Evolutionary conservation across 1,139 yeast species (phyloP), one percentile per base, ranked within the genome.

Genomic region (Pichia sp.): DNA sequence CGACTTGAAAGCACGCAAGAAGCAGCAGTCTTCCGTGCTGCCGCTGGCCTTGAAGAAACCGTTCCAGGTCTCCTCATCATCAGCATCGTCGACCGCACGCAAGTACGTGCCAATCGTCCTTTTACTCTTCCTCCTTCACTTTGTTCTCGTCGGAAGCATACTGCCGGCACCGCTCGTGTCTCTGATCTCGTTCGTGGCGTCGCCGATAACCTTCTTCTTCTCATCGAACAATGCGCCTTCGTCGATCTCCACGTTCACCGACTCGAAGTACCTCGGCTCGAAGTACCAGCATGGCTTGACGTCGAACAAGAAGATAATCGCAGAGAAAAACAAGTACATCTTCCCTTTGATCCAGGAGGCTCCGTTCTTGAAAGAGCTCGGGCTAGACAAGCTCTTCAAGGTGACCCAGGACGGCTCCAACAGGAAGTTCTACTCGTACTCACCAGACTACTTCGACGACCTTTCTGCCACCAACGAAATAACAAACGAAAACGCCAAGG

Each of bases 331-430:
- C 15, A 75, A 75, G 51, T 76, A 79, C 64, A 83, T 87, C 31
- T 85, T 78, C 65, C 93, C 93, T 8, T 79, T 81, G 13, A 76
- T 85, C 46, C 90, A 86, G 61, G 85, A 86, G 62, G 82, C 86
- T 3, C 79, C 81, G 0, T 67, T 77, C 34, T 73, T 87, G 57
- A 79, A 78, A 60, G 83, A 82, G 60, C 67, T 85, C 49, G 80
- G 84, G 0, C 67, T 81, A 30, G 74, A 75, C 54, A 75, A 76
- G 30, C 70, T 86, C 49, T 82, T 82, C 56, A 75, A 69, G 15
- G 69, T 63, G 69, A 2, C 31, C 5, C 10, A 10, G 13, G 70
- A 62, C 54, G 78, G 68, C 68, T 53, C 56, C 16, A 73, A 72
- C 5, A 65, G 77, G 72, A 61, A 79, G 70, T 62, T 74, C 50